Base-by-base conservation (phyloP, 2,329 filamentous ascomycete genomes). In the Talaromyces atroroseus region DNA sequence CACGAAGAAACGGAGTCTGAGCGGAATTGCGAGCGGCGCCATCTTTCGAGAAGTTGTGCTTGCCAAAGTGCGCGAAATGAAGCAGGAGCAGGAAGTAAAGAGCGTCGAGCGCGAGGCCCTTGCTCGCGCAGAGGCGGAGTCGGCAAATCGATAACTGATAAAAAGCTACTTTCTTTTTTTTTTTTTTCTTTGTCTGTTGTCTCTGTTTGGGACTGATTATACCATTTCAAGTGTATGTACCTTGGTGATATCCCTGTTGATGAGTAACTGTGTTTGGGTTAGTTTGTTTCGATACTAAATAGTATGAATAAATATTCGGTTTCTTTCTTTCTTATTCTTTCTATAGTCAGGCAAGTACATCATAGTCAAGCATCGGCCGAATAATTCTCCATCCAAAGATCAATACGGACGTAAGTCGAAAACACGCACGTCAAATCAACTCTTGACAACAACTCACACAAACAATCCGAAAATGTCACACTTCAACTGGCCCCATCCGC, bases 21-120 rank as follows among this genome's bases (percentile, higher is more conserved):
- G 80, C 66, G 82, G 79, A 60, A 71, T 82, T 61, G 84, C 84
- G 34, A 83, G 83, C 64, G 80, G 80, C 49, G 82, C 90, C 60
- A 95, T 97, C 66, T 96, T 97, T 83, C 84, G 89, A 65, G 92
- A 96, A 73, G 89, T 97, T 12, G 92, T 96, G 14, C 78, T 96
- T 57, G 92, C 92, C 62, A 97, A 96, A 78, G 90, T 96, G 47
- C 84, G 88, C 59, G 92, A 96, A 74, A 88, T 90, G 82, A 95
- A 95, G 80, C 87, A 90, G 64, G 83, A 92, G 65, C 88, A 95
- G 69, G 86, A 92, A 68, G 83, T 82, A 32, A 80, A 88, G 64
- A 85, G 87, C 71, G 74, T 82, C 71, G 89, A 74, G 78, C 84
- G 72, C 77, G 86, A 77, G 57, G 78, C 77, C 6, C 71, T 75